A percentile compares a stretch with the other conserved stretches of the same genome.
Evolutionary conservation across 441 rosid species (phyloP).

Genomic region (Gossypium trilobum): DNA sequence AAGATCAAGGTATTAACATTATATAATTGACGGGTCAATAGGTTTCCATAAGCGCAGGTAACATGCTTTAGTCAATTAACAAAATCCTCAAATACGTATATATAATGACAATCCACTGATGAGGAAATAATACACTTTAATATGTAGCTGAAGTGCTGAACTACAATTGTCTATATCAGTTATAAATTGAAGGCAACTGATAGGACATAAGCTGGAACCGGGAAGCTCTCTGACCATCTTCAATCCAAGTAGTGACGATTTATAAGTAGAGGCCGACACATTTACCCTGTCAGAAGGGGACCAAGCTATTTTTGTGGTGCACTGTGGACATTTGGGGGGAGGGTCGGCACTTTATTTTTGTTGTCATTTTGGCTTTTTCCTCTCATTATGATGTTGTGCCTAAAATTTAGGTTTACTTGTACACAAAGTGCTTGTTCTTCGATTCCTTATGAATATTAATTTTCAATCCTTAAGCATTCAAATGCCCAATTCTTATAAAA

Average conservation of each 20-base stretch:
- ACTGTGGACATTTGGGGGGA: background rate
- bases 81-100: background rate
- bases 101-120: background rate
- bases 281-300: background rate
- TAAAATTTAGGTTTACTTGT: conserved; percentile 12
- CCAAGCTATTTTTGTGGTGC: background rate
- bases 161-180: background rate
- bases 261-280: background rate
- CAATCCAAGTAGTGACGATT: background rate
- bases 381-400: conserved; percentile 17
- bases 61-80: background rate
- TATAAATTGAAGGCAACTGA: conserved; percentile 4
- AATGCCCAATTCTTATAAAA: background rate
- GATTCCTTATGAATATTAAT: conserved; percentile 8
- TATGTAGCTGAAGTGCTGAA: background rate
- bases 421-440: conserved; percentile 5
- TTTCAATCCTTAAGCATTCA: background rate
- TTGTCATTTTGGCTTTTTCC: conserved; percentile 10
- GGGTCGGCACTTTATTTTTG: conserved; percentile 1
- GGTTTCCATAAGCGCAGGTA: background rate
- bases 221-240: background rate
- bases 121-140: background rate
- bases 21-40: background rate
- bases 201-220: background rate
- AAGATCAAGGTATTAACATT: background rate